A percentile compares a stretch with the other conserved stretches of the same genome.
Evolutionary conservation across 1,284 basidiomycete genomes (phyloP).

Genomic region (Porogramme epimiltina): DNA sequence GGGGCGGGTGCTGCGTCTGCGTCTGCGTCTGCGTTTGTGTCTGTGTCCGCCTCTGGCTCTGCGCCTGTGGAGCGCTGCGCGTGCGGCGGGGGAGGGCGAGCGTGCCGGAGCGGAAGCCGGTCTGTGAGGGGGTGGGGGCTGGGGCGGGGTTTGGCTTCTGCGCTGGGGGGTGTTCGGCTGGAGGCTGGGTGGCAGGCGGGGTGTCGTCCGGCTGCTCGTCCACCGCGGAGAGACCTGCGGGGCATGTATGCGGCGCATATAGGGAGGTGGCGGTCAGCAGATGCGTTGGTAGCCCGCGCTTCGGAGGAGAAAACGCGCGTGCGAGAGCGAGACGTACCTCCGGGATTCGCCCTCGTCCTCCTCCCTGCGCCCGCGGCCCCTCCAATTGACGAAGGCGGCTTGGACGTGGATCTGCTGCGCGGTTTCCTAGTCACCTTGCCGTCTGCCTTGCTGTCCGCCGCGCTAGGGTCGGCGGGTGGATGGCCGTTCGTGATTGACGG

Average conservation of each 20-base stretch:
- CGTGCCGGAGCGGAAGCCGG: slow-evolving; percentile 16
- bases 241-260: not conserved
- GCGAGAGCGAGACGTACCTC: not conserved
- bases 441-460: not conserved
- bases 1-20: no score
- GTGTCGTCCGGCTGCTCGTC: slow-evolving; percentile 9
- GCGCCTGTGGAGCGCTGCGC: not conserved
- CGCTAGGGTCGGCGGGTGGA: no score
- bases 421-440: not conserved
- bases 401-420: slow-evolving; percentile 9
- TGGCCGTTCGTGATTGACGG: not conserved
- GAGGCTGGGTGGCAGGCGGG: not conserved
- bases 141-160: no score
- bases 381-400: not conserved
- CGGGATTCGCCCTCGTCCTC: not conserved
- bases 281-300: not conserved
- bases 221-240: slow-evolving; percentile 6
- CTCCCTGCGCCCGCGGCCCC: not conserved
- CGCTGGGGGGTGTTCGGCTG: no score
- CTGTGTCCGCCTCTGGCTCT: not conserved
- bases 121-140: no score
- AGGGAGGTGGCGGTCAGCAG: no score
- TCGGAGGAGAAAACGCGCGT: not conserved
- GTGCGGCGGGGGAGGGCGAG: slow-evolving; percentile 14
- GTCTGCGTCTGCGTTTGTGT: not conserved